These are phyloP conservation scores for Scheffersomyces titani DNA, from an alignment of 1,139 yeast genomes.

Conservation along the genomic window DNA sequence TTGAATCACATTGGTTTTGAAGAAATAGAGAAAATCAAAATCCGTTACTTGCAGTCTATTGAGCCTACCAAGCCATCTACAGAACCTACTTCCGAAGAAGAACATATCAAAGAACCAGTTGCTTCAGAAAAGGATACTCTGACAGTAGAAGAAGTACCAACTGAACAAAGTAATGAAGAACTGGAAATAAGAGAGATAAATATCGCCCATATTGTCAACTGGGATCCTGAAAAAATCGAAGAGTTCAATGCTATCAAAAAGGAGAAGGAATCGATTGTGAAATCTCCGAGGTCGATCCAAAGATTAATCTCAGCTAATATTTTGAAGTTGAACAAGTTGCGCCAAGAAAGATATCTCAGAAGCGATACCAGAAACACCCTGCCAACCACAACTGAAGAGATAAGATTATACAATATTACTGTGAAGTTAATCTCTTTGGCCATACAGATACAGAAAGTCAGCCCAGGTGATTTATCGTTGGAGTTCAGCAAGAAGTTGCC, in stretches of 20 bases:
- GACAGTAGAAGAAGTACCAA: constrained; percentile 8
- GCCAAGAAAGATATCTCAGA: constrained; percentile 55
- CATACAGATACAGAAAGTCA: constrained; percentile 27
- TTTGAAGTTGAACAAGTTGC: constrained; percentile 59
- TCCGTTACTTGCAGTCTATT: constrained; percentile 18
- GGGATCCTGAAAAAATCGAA: constrained; percentile 37
- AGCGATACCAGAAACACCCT: constrained; percentile 30
- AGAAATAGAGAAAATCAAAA: constrained; percentile 43
- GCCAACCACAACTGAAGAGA: constrained; percentile 30
- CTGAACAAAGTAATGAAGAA: constrained; percentile 8
- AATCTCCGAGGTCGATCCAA: constrained; percentile 38
- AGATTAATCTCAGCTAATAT: constrained; percentile 58
- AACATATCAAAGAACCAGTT: constrained; percentile 5
- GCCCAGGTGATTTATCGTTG: constrained; percentile 32
- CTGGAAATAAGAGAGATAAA: constrained; percentile 22
- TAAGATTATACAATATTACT: constrained; percentile 43
- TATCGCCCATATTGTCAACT: constrained; percentile 34
- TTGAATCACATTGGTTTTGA: constrained; percentile 68
- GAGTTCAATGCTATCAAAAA: constrained; percentile 27
- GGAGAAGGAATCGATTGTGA: constrained; percentile 23
- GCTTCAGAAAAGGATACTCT: constrained; percentile 7
- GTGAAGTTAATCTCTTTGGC: constrained; percentile 33
- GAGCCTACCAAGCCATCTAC: constrained; percentile 1
- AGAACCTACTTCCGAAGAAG: constrained; percentile 4
- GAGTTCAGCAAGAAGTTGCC: constrained; percentile 55